Conservation (phyloP, 441 rosid species). For the Dalechampia spathulata region DNA sequence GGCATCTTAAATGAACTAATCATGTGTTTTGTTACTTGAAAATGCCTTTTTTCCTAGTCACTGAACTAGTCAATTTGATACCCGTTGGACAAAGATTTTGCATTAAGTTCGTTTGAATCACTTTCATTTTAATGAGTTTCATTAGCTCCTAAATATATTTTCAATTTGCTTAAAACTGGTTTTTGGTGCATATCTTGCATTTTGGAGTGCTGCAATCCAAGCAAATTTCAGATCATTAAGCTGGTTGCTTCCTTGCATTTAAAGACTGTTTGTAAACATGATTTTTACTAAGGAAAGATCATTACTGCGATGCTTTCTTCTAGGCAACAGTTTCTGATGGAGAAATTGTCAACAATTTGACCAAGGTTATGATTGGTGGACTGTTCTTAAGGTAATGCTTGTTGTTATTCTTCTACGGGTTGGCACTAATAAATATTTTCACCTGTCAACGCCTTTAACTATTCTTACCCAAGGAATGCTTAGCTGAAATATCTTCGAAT, state of each 20-base stretch:
- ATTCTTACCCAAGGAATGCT: not conserved
- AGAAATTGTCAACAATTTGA: conserved; percentile 65
- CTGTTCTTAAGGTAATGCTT: conserved; percentile 70
- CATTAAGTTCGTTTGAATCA: not conserved
- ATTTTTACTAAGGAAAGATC: conserved; percentile 15
- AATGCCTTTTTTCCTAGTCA: not conserved
- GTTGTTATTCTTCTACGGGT: not conserved
- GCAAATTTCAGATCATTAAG: not conserved
- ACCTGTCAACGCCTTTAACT: not conserved
- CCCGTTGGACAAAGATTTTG: not conserved
- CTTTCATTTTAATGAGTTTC: conserved; percentile 2
- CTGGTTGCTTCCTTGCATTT: conserved; percentile 1
- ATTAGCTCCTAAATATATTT: not conserved
- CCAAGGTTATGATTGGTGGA: conserved; percentile 72
- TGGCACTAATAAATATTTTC: conserved; percentile 7
- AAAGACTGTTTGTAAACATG: not conserved
- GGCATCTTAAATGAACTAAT: conserved; percentile 3
- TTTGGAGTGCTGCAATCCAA: not conserved
- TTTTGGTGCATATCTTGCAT: conserved; percentile 1
- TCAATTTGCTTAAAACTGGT: not conserved
- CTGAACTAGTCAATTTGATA: not conserved
- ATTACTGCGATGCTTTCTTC: conserved; percentile 20
- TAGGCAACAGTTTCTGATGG: conserved; percentile 97
- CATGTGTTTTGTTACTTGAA: not conserved
- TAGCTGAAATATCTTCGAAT: not conserved